Conservation (phyloP, 1,139 yeast genomes). For the Pichia kudriavzevii region DNA sequence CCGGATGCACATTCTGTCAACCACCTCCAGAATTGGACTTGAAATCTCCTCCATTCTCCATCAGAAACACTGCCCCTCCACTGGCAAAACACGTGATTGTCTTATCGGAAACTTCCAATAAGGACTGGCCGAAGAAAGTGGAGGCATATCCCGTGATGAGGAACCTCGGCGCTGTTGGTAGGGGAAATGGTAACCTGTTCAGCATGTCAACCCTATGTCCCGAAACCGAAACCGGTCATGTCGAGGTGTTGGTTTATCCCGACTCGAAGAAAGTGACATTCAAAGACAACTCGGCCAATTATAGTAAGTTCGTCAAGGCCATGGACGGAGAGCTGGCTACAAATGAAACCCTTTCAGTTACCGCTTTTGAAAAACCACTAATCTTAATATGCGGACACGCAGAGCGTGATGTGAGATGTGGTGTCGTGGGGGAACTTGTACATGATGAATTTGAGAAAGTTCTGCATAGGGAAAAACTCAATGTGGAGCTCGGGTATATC, state of each 20-base stretch:
- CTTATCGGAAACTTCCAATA: conserved; percentile 32
- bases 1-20: conserved; percentile 57
- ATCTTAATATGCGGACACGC: conserved; percentile 62
- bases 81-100: conserved; percentile 53
- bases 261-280: conserved; percentile 9
- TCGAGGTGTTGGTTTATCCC: conserved; percentile 13
- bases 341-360: conserved; percentile 10
- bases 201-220: conserved; percentile 8
- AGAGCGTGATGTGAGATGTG: conserved; percentile 60
- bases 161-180: conserved; percentile 7
- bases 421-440: conserved; percentile 52
- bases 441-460: conserved; percentile 42
- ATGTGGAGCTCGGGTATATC: conserved; percentile 40
- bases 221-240: no score
- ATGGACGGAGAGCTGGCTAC: conserved; percentile 12
- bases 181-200: conserved; percentile 15
- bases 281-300: not conserved
- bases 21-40: conserved; percentile 26
- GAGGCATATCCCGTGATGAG: conserved; percentile 40
- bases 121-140: conserved; percentile 49
- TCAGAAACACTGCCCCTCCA: conserved; percentile 41
- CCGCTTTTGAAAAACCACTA: conserved; percentile 17
- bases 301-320: conserved; percentile 6
- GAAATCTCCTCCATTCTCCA: conserved; percentile 22
- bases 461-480: conserved; percentile 28